Evolutionary conservation across 2,329 filamentous ascomycete genomes (phyloP), one percentile per base, ranked within the genome.

Genomic region (Emergomyces africanus): DNA sequence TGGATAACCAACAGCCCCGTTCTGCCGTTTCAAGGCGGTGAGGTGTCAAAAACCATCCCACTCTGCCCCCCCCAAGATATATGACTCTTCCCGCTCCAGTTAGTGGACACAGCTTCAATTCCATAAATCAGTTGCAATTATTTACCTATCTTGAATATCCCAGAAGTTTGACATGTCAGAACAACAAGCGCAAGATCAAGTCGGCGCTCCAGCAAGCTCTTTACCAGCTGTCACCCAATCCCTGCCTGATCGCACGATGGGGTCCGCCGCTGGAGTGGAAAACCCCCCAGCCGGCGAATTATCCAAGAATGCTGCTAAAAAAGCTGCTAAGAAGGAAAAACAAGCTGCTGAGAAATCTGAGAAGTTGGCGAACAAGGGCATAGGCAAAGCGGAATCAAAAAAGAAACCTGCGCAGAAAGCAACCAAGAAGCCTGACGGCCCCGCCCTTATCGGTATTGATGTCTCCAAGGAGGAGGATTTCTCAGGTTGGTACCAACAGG

Each of bases 401-500:
- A 79, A 77, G 64, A 78, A 77, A 65, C 68, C 71, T 51, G 62
- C 71, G 23, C 63, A 66, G n/a, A 77, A 78, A 63, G 61, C 70
- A n/a, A 62, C 70, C 6, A 75, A 74, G 66, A 81, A 81, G 74
- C 79, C 78, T 53, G 82, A 84, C 49, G 82, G 81, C 54, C 79
- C 81, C 57, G 82, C 81, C 57, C 71, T 95, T 64, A 95, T 94
- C 67, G 91, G 91, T 64, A 96, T 96, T 69, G 94, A 91, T 63
- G 84, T 88, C 61, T 81, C 82, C 64, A 97, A 96, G 76, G 79
- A 86, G 54, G 86, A 88, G 54, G 90, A 97, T 76, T 94, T 99
- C 72, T 81, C 89, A 56, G 85, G 86, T 75, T 99, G 94, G 94
- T 99, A 99, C 76, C 90, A 96, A 77, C 92, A 99, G 77, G 89